Conservation (phyloP, 2,329 filamentous ascomycete genomes). For the Neocatenulostroma microsporum region DNA sequence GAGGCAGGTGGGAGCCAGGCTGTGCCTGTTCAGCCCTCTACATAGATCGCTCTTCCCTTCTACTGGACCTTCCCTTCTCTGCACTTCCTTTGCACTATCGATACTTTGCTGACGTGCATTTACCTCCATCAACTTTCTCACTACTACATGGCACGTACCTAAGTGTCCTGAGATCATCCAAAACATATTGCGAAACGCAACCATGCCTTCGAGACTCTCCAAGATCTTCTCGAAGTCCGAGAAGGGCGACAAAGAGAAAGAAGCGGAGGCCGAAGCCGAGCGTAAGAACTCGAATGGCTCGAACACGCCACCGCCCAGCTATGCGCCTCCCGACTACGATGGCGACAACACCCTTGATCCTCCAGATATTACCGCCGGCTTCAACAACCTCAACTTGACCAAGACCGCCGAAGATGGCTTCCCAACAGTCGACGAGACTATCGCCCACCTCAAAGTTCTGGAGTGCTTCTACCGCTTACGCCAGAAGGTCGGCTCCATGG, state of each 20-base stretch:
- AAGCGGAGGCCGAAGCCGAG: conserved; percentile 21
- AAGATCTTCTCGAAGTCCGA: conserved; percentile 20
- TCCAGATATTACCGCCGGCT: conserved; percentile 24
- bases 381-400: conserved; percentile 27
- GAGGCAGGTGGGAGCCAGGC: too few relatives aligned
- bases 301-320: conserved; percentile 16
- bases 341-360: conserved; percentile 16
- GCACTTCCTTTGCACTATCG: too few relatives aligned
- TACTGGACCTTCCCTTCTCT: too few relatives aligned
- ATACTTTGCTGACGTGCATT: too few relatives aligned
- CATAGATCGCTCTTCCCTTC: too few relatives aligned
- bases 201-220: conserved; percentile 24
- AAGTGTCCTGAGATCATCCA: too few relatives aligned
- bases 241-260: conserved; percentile 25
- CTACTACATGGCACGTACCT: neutral
- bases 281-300: conserved; percentile 7
- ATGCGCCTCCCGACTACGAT: conserved; percentile 18
- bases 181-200: too few relatives aligned
- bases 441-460: conserved; percentile 67
- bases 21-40: too few relatives aligned
- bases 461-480: conserved; percentile 60
- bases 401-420: conserved; percentile 15
- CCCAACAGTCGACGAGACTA: conserved; percentile 50
- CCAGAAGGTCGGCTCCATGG: conserved; percentile 56
- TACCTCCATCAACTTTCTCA: neutral